Percentiles rank a stretch among this genome's conserved stretches.
These are phyloP conservation scores for Herpetomonas muscarum DNA, from an alignment of 208 protist genomes.

Conservation along the genomic window DNA sequence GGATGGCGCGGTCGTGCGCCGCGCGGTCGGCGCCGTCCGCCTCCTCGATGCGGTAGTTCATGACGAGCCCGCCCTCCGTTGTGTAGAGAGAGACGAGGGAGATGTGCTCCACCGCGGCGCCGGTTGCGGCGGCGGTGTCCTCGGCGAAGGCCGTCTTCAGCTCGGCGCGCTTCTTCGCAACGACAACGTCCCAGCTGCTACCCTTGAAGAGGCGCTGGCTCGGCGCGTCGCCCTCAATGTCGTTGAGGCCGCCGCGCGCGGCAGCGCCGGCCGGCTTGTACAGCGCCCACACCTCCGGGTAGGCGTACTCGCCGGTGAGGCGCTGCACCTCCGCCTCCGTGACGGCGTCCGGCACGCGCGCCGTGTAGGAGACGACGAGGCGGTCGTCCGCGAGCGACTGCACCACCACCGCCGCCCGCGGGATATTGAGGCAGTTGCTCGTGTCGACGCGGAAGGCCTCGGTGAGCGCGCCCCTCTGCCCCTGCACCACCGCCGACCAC, in stretches of 20 bases:
- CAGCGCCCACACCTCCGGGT: slow-evolving; percentile 18
- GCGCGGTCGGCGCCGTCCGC: slow-evolving; percentile 16
- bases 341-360: slow-evolving; percentile 7
- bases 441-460: slow-evolving; percentile 26
- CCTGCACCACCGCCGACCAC: slow-evolving; percentile 19
- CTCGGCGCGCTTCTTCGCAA: slow-evolving; percentile 12
- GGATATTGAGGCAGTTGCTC: slow-evolving; percentile 20
- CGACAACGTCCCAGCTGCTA: slow-evolving; percentile 13
- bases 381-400: slow-evolving; percentile 16
- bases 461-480: slow-evolving; percentile 8
- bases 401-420: slow-evolving; percentile 19
- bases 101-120: slow-evolving; percentile 10
- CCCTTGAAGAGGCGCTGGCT: slow-evolving; percentile 24
- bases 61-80: slow-evolving; percentile 28
- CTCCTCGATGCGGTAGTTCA: slow-evolving; percentile 38
- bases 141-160: slow-evolving; percentile 21
- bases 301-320: slow-evolving; percentile 8
- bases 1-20: slow-evolving; percentile 16
- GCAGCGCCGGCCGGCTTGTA: slow-evolving; percentile 9
- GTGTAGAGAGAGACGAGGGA: slow-evolving; percentile 18
- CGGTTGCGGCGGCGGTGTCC: slow-evolving; percentile 21
- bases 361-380: slow-evolving; percentile 24
- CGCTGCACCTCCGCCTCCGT: slow-evolving; percentile 7
- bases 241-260: not conserved
- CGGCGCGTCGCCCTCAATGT: not conserved